phyloP scores from a whole-genome alignment of 345 rosid species.

The Gossypium arboreum region DNA sequence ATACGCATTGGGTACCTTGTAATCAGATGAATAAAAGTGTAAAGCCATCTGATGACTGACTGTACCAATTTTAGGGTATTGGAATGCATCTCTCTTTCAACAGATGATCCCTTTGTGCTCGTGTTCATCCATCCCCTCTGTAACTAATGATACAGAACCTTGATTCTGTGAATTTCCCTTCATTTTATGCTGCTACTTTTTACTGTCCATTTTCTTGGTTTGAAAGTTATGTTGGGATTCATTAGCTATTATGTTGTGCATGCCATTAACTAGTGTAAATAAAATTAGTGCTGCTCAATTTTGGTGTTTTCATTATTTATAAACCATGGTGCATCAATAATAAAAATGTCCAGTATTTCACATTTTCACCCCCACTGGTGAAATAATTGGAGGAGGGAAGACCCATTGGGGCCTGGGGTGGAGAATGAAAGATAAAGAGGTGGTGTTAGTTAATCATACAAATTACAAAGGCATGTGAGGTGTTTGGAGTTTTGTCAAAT shows the following conservation, averaged over 20 bases:
- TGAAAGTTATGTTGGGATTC: background rate
- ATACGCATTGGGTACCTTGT: background rate
- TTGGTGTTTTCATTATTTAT: too few relatives aligned
- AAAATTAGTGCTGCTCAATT: too few relatives aligned
- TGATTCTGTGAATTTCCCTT: background rate
- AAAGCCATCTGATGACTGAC: background rate
- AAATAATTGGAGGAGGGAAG: background rate
- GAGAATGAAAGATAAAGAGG: background rate
- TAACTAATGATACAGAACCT: background rate
- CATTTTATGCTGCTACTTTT: background rate
- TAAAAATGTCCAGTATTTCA: too few relatives aligned
- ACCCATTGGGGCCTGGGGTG: background rate
- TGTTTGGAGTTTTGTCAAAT: slow-evolving; percentile 5
- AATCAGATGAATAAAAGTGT: background rate
- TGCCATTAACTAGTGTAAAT: background rate
- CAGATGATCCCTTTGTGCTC: background rate
- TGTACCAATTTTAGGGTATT: background rate
- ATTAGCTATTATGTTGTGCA: background rate
- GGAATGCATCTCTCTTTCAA: too few relatives aligned
- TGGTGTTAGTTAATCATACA: slow-evolving; percentile 5
- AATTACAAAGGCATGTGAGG: slow-evolving; percentile 7
- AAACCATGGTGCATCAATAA: too few relatives aligned
- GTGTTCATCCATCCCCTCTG: background rate
- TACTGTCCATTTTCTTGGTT: background rate
- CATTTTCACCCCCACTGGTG: background rate